Evolutionary conservation across 345 rosid genomes (phyloP).

Genomic region (Murraya paniculata): DNA sequence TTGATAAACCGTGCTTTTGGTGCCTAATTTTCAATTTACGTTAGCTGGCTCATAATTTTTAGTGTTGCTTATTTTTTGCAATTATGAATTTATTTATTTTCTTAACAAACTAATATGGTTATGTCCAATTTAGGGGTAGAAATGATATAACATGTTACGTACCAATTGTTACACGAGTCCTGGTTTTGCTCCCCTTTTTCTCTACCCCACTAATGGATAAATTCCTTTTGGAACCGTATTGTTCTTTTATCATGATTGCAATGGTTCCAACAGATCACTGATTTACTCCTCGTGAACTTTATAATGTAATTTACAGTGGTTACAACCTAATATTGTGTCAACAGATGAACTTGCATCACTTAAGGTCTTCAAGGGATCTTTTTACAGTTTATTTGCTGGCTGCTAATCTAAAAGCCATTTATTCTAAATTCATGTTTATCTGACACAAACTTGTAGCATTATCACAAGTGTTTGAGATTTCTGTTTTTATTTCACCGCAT

Average conservation of each 20-base stretch:
- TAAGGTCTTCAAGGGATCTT: background rate
- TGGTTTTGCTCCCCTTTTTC: background rate
- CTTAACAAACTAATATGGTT: background rate
- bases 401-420: background rate
- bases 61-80: background rate
- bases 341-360: background rate
- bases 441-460: background rate
- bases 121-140: background rate
- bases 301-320: background rate
- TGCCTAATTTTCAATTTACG: background rate
- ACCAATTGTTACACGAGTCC: background rate
- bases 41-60: background rate
- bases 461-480: background rate
- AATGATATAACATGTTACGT: background rate
- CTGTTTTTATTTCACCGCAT: conserved; percentile 4
- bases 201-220: background rate
- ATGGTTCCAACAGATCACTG: background rate
- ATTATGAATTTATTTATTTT: background rate
- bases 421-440: background rate
- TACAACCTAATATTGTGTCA: background rate
- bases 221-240: background rate
- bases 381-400: background rate
- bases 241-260: background rate
- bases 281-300: background rate
- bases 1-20: background rate